phyloP scores from a whole-genome alignment of 345 rosid genomes.

The Chamaenerion angustifolium region DNA sequence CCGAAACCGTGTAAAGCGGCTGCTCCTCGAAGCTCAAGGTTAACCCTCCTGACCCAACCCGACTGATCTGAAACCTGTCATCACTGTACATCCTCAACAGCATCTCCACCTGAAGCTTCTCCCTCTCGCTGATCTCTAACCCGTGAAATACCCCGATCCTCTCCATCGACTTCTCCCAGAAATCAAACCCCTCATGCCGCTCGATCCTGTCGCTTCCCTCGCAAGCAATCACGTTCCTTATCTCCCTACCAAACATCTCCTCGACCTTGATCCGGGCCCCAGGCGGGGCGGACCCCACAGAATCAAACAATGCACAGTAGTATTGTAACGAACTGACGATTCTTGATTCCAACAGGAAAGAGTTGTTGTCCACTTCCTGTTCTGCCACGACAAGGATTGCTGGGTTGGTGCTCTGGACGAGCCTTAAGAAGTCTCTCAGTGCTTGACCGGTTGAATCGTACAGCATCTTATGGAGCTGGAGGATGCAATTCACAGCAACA shows the following conservation, averaged over 20 bases:
- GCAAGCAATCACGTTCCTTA: slow-evolving; percentile 68
- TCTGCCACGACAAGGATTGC: slow-evolving; percentile 51
- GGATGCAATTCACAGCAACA: slow-evolving; percentile 68
- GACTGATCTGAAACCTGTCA: slow-evolving; percentile 10
- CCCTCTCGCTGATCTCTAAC: slow-evolving; percentile 52
- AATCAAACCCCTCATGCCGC: slow-evolving; percentile 55
- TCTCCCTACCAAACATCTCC: slow-evolving; percentile 73
- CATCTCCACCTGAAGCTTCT: slow-evolving; percentile 70
- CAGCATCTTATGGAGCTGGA: slow-evolving; percentile 83
- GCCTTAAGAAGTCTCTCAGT: slow-evolving; percentile 60
- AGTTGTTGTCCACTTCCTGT: slow-evolving; percentile 69
- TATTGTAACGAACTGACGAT: slow-evolving; percentile 59
- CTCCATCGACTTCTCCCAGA: slow-evolving; percentile 75
- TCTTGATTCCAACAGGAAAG: slow-evolving; percentile 36
- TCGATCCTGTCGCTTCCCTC: slow-evolving; percentile 83
- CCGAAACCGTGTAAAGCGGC: slow-evolving; percentile 76
- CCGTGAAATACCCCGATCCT: slow-evolving; percentile 60
- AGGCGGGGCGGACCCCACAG: slow-evolving; percentile 43
- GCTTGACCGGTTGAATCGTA: slow-evolving; percentile 56
- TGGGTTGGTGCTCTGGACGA: slow-evolving; percentile 81
- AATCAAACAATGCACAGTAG: slow-evolving; percentile 75
- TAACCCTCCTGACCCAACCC: slow-evolving; percentile 35
- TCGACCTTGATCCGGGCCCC: slow-evolving; percentile 64
- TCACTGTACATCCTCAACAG: slow-evolving; percentile 65
- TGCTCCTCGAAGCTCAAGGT: slow-evolving; percentile 74